Evolutionary conservation across 2,329 filamentous ascomycete species (phyloP).

Genomic region (Calonectria fujianensis): DNA sequence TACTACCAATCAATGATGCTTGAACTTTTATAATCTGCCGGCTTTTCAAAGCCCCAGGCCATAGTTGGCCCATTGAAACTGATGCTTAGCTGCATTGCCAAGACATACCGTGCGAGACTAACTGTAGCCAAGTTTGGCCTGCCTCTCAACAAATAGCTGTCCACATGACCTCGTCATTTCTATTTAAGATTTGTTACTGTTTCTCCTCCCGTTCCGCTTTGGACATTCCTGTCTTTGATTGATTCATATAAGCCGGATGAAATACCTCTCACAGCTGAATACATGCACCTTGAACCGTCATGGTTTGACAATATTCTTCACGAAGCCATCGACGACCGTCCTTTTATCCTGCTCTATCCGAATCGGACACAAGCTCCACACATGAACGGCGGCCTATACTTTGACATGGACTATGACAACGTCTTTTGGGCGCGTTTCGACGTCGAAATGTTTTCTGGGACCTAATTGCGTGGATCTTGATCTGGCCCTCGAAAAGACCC

Average conservation of each 20-base stretch:
- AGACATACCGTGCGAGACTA: neutral
- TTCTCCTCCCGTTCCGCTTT: neutral
- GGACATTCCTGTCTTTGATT: neutral
- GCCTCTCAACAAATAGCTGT: neutral
- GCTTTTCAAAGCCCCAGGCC: too few relatives aligned
- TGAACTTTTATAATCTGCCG: too few relatives aligned
- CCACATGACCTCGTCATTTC: neutral
- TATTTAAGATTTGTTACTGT: neutral
- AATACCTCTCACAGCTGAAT: neutral
- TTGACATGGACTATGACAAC: neutral
- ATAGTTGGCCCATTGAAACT: neutral
- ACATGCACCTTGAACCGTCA: neutral
- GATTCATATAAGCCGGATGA: neutral
- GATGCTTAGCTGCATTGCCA: neutral
- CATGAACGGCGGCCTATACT: neutral
- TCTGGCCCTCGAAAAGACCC: neutral
- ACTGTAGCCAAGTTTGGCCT: neutral
- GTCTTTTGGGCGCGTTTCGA: neutral
- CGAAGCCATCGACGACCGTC: neutral
- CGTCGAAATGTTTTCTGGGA: neutral
- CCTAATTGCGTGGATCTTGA: neutral
- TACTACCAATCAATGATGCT: too few relatives aligned
- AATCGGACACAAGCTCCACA: neutral
- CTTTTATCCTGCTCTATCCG: neutral
- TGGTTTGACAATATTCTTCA: constrained; percentile 1